Evolutionary conservation across 345 rosid species (phyloP).

Genomic region (Salix purpurea): DNA sequence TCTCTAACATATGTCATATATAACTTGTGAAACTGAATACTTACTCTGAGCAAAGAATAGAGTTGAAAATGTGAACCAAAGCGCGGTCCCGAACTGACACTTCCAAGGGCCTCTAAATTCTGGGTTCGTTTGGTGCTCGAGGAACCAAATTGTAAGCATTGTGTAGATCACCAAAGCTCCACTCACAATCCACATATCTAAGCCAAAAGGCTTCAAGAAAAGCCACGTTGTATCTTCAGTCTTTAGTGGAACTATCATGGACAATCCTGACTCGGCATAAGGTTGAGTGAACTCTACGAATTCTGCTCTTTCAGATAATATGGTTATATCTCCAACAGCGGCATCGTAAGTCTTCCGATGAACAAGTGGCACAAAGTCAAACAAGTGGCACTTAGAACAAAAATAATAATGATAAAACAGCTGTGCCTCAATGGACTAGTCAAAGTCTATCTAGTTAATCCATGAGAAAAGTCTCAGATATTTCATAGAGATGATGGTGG

Average conservation of each 20-base stretch:
- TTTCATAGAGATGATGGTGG: background rate
- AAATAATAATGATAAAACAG: background rate
- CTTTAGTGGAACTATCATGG: constrained; percentile 41
- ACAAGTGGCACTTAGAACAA: background rate
- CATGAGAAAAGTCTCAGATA: background rate
- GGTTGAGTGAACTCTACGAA: constrained; percentile 51
- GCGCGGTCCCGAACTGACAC: constrained; percentile 34
- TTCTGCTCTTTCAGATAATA: constrained; percentile 31
- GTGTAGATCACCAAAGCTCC: constrained; percentile 40
- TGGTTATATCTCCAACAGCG: constrained; percentile 48
- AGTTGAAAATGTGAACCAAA: constrained; percentile 50
- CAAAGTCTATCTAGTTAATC: background rate
- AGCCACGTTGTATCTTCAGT: constrained; percentile 30
- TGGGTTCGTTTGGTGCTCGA: constrained; percentile 39
- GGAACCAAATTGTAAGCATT: constrained; percentile 42
- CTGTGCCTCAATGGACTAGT: background rate
- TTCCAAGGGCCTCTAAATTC: constrained; percentile 36
- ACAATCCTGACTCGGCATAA: constrained; percentile 45
- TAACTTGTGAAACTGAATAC: constrained; percentile 2
- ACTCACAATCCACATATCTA: constrained; percentile 44
- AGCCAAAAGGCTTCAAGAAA: constrained; percentile 48
- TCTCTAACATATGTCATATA: background rate
- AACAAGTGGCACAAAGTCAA: background rate
- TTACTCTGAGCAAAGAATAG: constrained; percentile 57
- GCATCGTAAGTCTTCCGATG: constrained; percentile 39